Evolutionary conservation across 1,284 basidiomycete genomes (phyloP).

Genomic region (Cutaneotrichosporon cutaneum): DNA sequence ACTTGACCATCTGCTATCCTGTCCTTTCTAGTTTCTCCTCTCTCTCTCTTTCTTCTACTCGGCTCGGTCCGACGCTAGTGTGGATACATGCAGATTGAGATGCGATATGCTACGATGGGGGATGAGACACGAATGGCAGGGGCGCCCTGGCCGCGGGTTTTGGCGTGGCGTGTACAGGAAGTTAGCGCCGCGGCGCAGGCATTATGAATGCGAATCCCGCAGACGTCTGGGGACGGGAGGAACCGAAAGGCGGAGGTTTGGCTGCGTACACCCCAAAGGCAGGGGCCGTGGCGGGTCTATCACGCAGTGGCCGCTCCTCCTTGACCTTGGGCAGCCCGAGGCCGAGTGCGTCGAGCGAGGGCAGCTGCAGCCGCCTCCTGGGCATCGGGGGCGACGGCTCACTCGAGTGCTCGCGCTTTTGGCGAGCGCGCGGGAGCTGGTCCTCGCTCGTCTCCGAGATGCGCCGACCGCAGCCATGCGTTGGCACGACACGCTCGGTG

Average conservation of each 20-base stretch:
- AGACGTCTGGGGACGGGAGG: slow-evolving; percentile 3
- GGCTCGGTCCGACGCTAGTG: background rate
- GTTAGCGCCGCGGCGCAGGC: background rate
- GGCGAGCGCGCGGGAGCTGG: background rate
- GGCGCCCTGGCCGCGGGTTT: background rate
- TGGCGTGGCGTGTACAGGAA: background rate
- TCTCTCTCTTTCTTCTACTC: too few species aligned
- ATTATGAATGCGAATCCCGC: slow-evolving; percentile 2
- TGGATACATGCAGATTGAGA: background rate
- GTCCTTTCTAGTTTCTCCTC: too few species aligned
- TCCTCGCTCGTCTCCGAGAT: slow-evolving; percentile 9
- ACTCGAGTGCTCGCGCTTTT: background rate
- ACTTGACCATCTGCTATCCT: background rate
- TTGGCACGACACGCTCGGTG: background rate
- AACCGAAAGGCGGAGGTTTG: background rate
- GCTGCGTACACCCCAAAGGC: slow-evolving; percentile 13
- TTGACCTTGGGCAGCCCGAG: slow-evolving; percentile 32
- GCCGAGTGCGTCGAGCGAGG: slow-evolving; percentile 41
- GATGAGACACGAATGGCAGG: background rate
- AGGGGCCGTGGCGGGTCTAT: slow-evolving; percentile 34
- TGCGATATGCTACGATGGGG: background rate
- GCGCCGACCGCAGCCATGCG: background rate
- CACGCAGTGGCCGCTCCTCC: slow-evolving; percentile 24
- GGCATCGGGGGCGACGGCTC: background rate
- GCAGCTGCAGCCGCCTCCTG: slow-evolving; percentile 19